Evolutionary conservation across 305 asterid species (phyloP).

Genomic region (Fraxinus baroniana): DNA sequence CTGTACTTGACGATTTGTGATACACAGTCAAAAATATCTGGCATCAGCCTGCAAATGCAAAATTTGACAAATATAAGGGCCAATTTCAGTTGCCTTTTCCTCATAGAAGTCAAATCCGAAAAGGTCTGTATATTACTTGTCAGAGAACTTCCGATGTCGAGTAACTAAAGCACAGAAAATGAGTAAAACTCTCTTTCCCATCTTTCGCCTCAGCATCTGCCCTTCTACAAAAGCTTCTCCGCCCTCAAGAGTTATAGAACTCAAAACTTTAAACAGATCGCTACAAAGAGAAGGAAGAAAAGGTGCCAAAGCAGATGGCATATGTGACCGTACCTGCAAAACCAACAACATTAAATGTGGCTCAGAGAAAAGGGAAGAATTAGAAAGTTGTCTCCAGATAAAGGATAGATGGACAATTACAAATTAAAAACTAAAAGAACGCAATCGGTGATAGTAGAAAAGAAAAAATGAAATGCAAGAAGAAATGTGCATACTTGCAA

Average conservation of each 20-base stretch:
- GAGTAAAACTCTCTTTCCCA: constrained; percentile 45
- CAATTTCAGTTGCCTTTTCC: neutral
- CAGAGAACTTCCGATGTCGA: constrained; percentile 45
- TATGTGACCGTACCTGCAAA: constrained; percentile 46
- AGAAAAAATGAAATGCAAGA: neutral
- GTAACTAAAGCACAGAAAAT: constrained; percentile 43
- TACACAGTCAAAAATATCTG: constrained; percentile 32
- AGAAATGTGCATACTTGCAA: constrained; percentile 1
- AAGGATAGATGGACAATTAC: neutral
- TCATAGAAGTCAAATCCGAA: constrained; percentile 5
- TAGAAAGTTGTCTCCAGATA: neutral
- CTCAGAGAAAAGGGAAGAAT: neutral
- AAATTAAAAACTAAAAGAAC: neutral
- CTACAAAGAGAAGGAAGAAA: constrained; percentile 39
- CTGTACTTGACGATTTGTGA: constrained; percentile 36
- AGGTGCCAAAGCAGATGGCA: constrained; percentile 49
- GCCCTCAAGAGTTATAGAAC: constrained; percentile 35
- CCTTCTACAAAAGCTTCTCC: constrained; percentile 24
- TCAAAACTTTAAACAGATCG: constrained; percentile 35
- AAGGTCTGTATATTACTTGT: constrained; percentile 33
- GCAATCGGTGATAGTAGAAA: neutral
- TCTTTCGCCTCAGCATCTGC: constrained; percentile 31
- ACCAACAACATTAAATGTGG: neutral
- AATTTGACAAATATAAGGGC: constrained; percentile 7
- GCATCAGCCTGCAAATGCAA: constrained; percentile 39